phyloP scores from a whole-genome alignment of 805 yeast genomes.

The Ogataea naganishii region DNA sequence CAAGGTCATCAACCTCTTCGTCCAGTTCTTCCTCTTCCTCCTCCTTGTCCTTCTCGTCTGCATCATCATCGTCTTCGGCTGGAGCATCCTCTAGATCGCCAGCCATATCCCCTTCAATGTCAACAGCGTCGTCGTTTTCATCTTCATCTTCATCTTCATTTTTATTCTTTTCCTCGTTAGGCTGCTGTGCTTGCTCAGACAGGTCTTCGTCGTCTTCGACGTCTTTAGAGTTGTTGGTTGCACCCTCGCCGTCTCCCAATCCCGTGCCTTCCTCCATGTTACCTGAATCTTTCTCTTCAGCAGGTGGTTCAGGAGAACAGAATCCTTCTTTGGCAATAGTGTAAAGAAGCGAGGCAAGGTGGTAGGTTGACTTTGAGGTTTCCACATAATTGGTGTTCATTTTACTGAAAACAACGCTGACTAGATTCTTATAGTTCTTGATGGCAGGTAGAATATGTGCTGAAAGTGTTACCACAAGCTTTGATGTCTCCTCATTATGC shows the following conservation, averaged over 20 bases:
- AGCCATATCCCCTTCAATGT: constrained; percentile 95
- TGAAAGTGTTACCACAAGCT: constrained; percentile 35
- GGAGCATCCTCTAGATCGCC: constrained; percentile 81
- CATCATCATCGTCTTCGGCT: constrained; percentile 48
- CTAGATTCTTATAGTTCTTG: constrained; percentile 47
- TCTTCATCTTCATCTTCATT: constrained; percentile 51
- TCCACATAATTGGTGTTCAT: constrained; percentile 40
- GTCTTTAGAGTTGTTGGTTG: constrained; percentile 69
- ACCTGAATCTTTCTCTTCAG: constrained; percentile 50
- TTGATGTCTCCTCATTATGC: constrained; percentile 28
- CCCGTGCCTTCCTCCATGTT: constrained; percentile 85
- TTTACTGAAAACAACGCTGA: constrained; percentile 32
- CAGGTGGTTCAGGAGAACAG: constrained; percentile 82
- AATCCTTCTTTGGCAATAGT: constrained; percentile 73
- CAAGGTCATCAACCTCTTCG: constrained; percentile 83
- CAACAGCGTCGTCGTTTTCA: constrained; percentile 84
- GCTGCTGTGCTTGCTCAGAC: constrained; percentile 62
- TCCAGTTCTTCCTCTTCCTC: constrained; percentile 70
- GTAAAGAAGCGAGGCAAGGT: constrained; percentile 45
- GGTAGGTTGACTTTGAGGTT: constrained; percentile 52
- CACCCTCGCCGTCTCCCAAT: constrained; percentile 79
- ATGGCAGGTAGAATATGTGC: constrained; percentile 57
- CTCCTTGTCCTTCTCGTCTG: constrained; percentile 38
- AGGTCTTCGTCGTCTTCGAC: constrained; percentile 89
- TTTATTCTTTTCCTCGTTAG: constrained; percentile 64